A percentile compares a stretch with the other conserved stretches of the same genome.
Evolutionary conservation across 345 rosid species (phyloP).

Genomic region (Sisymbrium altissimum): DNA sequence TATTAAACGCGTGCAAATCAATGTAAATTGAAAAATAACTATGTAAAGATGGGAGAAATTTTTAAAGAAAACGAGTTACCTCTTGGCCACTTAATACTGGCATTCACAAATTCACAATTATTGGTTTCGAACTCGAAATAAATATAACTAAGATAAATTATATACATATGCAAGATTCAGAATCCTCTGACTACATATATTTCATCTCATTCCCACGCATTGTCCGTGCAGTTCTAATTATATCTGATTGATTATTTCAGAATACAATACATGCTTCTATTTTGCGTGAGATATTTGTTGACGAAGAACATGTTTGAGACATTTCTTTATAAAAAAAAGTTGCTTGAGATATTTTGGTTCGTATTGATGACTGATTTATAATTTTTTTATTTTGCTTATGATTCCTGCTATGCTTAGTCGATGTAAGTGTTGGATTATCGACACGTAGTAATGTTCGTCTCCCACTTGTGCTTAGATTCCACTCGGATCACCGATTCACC

Average conservation of each 20-base stretch:
- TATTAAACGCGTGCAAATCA: neutral
- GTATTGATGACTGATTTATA: neutral
- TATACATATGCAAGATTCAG: neutral
- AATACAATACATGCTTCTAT: neutral
- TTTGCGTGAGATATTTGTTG: neutral
- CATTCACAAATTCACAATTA: neutral
- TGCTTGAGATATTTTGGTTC: constrained; percentile 21
- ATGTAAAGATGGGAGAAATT: neutral
- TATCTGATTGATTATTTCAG: neutral
- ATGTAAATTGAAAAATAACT: neutral
- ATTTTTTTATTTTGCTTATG: neutral
- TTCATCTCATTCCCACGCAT: neutral
- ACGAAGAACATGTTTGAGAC: neutral
- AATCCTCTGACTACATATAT: neutral
- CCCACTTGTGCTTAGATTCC: constrained; percentile 23
- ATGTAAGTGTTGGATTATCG: constrained; percentile 8
- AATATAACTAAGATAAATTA: neutral
- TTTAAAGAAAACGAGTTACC: neutral
- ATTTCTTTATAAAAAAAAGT: neutral
- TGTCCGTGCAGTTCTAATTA: neutral
- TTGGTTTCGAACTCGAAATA: neutral
- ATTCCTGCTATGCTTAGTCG: constrained; percentile 25
- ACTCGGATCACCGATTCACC: constrained; percentile 18
- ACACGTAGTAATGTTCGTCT: constrained; percentile 23
- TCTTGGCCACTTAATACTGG: neutral